phyloP scores from a whole-genome alignment of 768 basidiomycete species.

The Leccinum rimulosum region DNA sequence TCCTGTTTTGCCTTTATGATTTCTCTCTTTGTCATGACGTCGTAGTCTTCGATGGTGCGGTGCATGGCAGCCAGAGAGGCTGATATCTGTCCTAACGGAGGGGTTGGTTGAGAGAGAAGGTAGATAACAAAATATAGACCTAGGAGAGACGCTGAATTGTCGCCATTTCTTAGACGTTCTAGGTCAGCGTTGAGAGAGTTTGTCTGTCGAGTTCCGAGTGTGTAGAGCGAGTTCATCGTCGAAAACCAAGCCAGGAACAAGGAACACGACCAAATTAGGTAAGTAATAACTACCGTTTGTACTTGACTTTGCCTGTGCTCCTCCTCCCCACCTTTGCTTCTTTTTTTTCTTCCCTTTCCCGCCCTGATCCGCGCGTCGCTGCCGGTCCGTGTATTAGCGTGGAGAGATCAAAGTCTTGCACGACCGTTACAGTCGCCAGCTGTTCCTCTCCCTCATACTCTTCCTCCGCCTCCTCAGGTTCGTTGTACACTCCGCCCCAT shows the following conservation, averaged over 20 bases:
- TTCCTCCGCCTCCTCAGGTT: constrained; percentile 45
- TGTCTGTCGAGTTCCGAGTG: constrained; percentile 88
- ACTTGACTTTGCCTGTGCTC: constrained; percentile 43
- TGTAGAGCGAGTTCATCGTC: constrained; percentile 94
- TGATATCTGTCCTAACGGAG: constrained; percentile 85
- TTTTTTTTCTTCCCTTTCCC: background rate
- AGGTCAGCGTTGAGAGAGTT: constrained; percentile 86
- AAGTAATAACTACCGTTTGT: constrained; percentile 47
- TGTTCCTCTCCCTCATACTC: constrained; percentile 84
- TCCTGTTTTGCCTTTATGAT: constrained; percentile 96
- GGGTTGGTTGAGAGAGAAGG: constrained; percentile 8
- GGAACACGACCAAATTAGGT: background rate
- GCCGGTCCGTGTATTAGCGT: constrained; percentile 50
- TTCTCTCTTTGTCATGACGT: constrained; percentile 94
- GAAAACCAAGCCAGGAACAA: constrained; percentile 4
- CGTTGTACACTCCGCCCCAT: constrained; percentile 44
- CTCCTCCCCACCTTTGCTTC: constrained; percentile 16
- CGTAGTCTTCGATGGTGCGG: constrained; percentile 94
- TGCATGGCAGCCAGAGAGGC: constrained; percentile 96
- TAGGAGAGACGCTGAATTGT: constrained; percentile 75
- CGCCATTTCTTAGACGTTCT: constrained; percentile 77
- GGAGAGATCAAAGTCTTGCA: constrained; percentile 86
- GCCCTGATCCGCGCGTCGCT: constrained; percentile 2
- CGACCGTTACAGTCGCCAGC: constrained; percentile 85
- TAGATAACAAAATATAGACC: constrained; percentile 49